phyloP scores from a whole-genome alignment of 495 filamentous ascomycete genomes.

The Bryoglossum gracile region DNA sequence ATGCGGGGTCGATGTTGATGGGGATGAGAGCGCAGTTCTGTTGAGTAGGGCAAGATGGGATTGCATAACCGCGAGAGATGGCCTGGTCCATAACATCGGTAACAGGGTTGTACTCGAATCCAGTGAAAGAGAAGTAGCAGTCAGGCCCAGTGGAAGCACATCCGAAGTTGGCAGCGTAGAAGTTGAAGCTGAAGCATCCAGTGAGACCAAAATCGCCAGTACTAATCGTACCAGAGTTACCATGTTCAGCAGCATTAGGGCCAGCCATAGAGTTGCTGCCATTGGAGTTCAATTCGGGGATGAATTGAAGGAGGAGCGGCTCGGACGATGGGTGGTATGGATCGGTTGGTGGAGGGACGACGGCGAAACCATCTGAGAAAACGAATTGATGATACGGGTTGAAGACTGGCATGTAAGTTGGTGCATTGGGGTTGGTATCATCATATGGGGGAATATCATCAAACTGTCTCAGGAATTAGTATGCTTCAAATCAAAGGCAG shows the following conservation, averaged over 20 bases:
- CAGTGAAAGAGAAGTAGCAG: constrained; percentile 22
- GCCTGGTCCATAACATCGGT: constrained; percentile 1
- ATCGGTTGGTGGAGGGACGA: constrained; percentile 26
- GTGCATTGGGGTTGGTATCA: constrained; percentile 8
- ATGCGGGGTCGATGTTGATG: constrained; percentile 8
- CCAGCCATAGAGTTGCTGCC: constrained; percentile 7
- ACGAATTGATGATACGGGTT: constrained; percentile 27
- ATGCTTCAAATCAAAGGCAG: not conserved
- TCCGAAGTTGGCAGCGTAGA: constrained; percentile 22
- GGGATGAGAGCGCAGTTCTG: constrained; percentile 14
- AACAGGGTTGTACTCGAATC: constrained; percentile 8
- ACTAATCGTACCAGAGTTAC: constrained; percentile 20
- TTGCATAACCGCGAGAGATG: not conserved
- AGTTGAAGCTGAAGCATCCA: constrained; percentile 25
- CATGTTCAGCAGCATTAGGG: constrained; percentile 17
- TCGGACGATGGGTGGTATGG: constrained; percentile 21
- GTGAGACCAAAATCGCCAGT: constrained; percentile 19
- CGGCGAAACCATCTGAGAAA: constrained; percentile 25
- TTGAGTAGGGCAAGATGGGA: constrained; percentile 19
- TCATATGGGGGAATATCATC: constrained; percentile 25
- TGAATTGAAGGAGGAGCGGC: constrained; percentile 21
- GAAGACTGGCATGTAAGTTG: constrained; percentile 21
- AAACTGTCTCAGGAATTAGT: constrained; percentile 16
- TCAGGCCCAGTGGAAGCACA: constrained; percentile 22
- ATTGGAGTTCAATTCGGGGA: constrained; percentile 20